Percentiles rank a stretch among this genome's conserved stretches.
Evolutionary conservation across 768 basidiomycete species (phyloP).

Genomic region (Collybiopsis confluens): DNA sequence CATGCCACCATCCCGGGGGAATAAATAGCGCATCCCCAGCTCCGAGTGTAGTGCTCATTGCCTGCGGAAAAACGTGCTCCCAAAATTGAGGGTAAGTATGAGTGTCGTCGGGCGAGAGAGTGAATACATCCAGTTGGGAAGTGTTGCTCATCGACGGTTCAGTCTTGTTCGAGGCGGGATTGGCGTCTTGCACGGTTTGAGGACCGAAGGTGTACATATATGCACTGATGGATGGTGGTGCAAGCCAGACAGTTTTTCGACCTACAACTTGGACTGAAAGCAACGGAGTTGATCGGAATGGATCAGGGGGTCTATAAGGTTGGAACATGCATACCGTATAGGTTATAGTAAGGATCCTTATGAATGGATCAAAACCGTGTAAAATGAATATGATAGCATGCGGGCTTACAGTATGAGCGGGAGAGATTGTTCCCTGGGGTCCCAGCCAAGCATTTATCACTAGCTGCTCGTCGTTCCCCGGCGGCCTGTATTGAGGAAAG

Average conservation of each 20-base stretch:
- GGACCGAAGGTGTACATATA: conserved; percentile 11
- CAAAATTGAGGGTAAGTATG: conserved; percentile 48
- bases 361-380: conserved; percentile 7
- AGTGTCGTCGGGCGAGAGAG: conserved; percentile 15
- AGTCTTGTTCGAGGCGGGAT: conserved; percentile 34
- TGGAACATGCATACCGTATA: conserved; percentile 57
- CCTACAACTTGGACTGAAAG: conserved; percentile 82
- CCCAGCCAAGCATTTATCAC: conserved; percentile 83
- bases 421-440: conserved; percentile 72
- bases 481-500: conserved; percentile 55
- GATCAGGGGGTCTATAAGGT: too few species aligned
- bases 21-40: conserved; percentile 88
- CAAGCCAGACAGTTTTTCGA: conserved; percentile 87
- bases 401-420: conserved; percentile 73
- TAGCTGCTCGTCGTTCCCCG: conserved; percentile 59
- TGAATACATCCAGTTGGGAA: conserved; percentile 77
- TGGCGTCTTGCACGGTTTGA: too few species aligned
- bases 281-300: conserved; percentile 7
- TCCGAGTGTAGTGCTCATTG: conserved; percentile 58
- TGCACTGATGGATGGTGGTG: conserved; percentile 48
- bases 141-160: conserved; percentile 72
- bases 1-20: conserved; percentile 95
- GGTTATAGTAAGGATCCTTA: conserved; percentile 92
- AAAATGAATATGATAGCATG: conserved; percentile 10
- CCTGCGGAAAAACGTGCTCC: conserved; percentile 50